These are phyloP conservation scores for Elymus sibiricus DNA, from an alignment of 176 grass and related monocot genomes.

Conservation along the genomic window DNA sequence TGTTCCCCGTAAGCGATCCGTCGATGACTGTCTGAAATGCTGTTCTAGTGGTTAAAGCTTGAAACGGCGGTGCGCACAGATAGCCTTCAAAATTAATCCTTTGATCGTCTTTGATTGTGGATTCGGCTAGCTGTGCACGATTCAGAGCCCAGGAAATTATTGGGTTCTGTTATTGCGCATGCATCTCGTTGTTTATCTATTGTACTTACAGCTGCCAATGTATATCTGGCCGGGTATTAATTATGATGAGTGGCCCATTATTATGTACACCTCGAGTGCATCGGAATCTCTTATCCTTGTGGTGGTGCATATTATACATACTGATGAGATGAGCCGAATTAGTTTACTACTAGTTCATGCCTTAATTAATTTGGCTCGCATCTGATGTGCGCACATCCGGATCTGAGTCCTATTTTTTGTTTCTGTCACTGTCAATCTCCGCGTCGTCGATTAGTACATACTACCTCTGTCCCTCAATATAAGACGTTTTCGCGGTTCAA, in stretches of 20 bases:
- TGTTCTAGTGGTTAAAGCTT: too few species aligned
- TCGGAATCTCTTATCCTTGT: not conserved
- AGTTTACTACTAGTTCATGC: too few species aligned
- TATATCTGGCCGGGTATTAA: not conserved
- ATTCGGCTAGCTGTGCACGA: not conserved
- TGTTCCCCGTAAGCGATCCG: not conserved
- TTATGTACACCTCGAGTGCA: not conserved
- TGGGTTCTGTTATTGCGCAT: not conserved
- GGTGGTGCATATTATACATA: too few species aligned
- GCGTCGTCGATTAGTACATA: fast-evolving
- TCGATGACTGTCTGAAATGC: not conserved
- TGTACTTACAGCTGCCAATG: not conserved
- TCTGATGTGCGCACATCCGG: not conserved
- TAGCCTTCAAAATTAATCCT: not conserved
- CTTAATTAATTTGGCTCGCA: not conserved
- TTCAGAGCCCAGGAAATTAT: not conserved
- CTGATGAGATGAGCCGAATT: too few species aligned
- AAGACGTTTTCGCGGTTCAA: too few species aligned
- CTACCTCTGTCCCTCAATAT: too few species aligned
- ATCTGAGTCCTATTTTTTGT: not conserved
- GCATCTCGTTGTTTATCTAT: not conserved
- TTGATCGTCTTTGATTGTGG: not conserved
- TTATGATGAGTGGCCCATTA: not conserved
- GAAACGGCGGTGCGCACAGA: not conserved
- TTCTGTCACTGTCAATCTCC: not conserved